Evolutionary conservation across 139 green algal species (phyloP), one percentile per base, ranked within the genome.

Genomic region (Micromonas pusilla): DNA sequence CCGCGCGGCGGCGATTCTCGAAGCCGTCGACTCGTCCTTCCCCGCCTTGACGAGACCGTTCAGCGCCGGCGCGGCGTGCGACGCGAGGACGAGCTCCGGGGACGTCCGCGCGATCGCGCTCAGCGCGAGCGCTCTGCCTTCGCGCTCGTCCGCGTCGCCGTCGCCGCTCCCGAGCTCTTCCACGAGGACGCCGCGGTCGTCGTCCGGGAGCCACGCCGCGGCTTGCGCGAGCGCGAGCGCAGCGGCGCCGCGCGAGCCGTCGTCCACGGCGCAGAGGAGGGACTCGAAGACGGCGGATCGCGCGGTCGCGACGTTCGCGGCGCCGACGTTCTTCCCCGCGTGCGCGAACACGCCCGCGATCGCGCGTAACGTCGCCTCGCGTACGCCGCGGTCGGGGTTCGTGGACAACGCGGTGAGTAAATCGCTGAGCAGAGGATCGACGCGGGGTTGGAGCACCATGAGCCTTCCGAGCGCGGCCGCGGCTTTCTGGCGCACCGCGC

Each of bases 381-480:
- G 37, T 0, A 60, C 23, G 37, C 38, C 37, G 1, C 1, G 21
- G 6, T 75, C 36, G 37, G 30, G 6, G 23, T 31, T 36, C 19
- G 37, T 31, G 2, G 31, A 34, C 19, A 62, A 6, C 4, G n/a
- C 26, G 2, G 21, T 64, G 2, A 62, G 20, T 21, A 75, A 62
- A 34, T 75, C 68, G 68, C 20, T 32, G 2, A 32, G 34, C 20
- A 75, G 37, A 5, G 68, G 1, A 3, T 75, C 68, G 23, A 75
- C 68, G 9, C 68, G 34, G 37, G 23, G n/a, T 63, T 75, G 68
- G 25, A 75, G 31, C 25, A 23, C 31, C 68, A 75, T 75, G 37
- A 75, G 37, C 38, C 52, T 23, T 1, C 68, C 68, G 25, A 75
- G 23, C 9, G 37, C 68, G 25, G 25, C 53, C 3, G 68, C 68